Base-by-base conservation (phyloP, 768 basidiomycete species). In the Leucocoprinus leucothites region DNA sequence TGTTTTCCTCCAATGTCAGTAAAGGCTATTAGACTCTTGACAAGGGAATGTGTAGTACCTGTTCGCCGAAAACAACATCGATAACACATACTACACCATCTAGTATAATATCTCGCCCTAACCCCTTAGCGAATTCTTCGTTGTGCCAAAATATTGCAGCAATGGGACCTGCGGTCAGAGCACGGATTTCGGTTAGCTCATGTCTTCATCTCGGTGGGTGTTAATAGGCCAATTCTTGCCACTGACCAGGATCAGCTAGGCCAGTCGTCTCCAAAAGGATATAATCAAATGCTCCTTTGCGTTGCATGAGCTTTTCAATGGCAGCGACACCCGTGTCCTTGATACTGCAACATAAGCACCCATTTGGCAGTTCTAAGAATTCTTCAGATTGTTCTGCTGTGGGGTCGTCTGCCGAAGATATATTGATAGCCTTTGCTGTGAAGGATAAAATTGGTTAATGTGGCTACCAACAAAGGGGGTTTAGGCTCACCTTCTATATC, bases 261-360 rank as follows among this genome's bases (percentile, higher is more conserved):
- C 96, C 96, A 0, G 97, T 98, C 1, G 96, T 91, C 71, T 99
- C 97, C 14, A 99, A 78, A 41, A 99, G 74, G 59, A 99, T 97
- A 68, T 98, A 89, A 70, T 98, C 97, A 65, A 98, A 95, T 1
- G 82, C 81, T 22, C 93, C 94, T 64, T 89, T 92, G 51, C 83
- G 81, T 61, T 80, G 73, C 89, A 94, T 92, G 53, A 98, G 75
- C 63, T 90, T 90, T 69, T 97, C 93, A 51, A 99, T 97, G 6
- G 97, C 94, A 19, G 94, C 91, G 0, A 91, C 80, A 1, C 97
- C 97, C 9, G 85, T 78, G 66, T 98, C 95, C 63, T 97, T 96
- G 73, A 98, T 91, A 57, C 94, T 95, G 67, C 97, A 99, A 70
- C 97, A 99, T n/a, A 99, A 69, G 68, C 97, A 98, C 16, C 97